Evolutionary conservation across 2,329 filamentous ascomycete species (phyloP).

Genomic region (Fulvia fulva): DNA sequence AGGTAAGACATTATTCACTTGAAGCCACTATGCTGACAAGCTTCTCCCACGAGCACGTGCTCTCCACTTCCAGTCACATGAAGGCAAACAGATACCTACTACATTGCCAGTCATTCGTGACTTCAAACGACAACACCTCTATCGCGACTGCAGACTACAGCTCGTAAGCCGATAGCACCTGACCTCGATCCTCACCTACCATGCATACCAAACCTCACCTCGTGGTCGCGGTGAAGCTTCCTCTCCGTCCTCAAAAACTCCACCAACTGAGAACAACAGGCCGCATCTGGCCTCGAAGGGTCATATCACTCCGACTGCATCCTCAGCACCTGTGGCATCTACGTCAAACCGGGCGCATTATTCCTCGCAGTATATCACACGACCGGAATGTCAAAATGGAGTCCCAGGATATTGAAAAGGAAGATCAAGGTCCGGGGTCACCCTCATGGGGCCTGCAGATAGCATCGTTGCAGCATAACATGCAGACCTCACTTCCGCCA

Average conservation of each 20-base stretch:
- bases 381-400: not conserved
- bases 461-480: not conserved
- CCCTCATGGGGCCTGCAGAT: not conserved
- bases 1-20: not conserved
- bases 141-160: not conserved
- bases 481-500: not conserved
- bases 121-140: too few relatives aligned
- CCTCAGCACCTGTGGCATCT: not conserved
- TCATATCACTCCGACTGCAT: not conserved
- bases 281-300: not conserved
- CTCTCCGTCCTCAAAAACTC: not conserved
- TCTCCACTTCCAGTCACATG: not conserved
- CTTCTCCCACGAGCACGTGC: not conserved
- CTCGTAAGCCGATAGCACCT: not conserved
- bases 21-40: not conserved
- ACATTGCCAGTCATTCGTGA: not conserved
- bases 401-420: not conserved
- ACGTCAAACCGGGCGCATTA: not conserved
- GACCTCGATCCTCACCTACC: not conserved
- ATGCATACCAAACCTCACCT: not conserved
- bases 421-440: not conserved
- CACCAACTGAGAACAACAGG: not conserved
- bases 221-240: not conserved
- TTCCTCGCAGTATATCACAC: not conserved
- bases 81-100: too few relatives aligned